A percentile compares a stretch with the other conserved stretches of the same genome.
Evolutionary conservation across 164 flowering plant genomes (phyloP).

Genomic region (Houttuynia cordata): DNA sequence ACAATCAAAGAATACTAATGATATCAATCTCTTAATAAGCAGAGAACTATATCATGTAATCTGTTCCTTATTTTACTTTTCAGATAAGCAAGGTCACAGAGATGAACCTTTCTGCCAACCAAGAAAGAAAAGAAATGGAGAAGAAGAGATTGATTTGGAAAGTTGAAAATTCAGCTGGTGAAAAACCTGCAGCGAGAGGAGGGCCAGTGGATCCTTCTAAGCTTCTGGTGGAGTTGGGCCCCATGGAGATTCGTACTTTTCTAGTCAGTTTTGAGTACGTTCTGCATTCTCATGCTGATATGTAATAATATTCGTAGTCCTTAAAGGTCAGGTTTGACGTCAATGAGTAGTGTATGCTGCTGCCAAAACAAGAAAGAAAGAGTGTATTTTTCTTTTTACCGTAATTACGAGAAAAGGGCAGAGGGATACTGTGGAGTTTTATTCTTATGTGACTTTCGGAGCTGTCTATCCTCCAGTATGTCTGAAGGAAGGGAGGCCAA

Average conservation of each 20-base stretch:
- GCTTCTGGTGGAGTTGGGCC: constrained; percentile 61
- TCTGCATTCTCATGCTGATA: neutral
- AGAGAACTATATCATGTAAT: too few species aligned
- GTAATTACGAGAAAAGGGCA: too few species aligned
- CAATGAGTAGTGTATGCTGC: too few species aligned
- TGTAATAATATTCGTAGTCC: neutral
- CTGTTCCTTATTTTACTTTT: neutral
- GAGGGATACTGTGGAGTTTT: too few species aligned
- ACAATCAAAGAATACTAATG: too few species aligned
- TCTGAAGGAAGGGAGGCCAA: too few species aligned
- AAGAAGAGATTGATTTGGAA: constrained; percentile 70
- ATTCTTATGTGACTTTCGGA: too few species aligned
- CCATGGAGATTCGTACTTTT: constrained; percentile 94
- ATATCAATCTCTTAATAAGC: too few species aligned
- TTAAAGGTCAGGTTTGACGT: too few species aligned
- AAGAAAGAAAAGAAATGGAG: constrained; percentile 76
- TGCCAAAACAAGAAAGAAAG: too few species aligned
- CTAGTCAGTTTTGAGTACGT: constrained; percentile 24
- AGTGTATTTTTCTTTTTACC: too few species aligned
- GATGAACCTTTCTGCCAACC: constrained; percentile 76
- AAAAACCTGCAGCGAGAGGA: constrained; percentile 39
- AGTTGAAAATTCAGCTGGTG: constrained; percentile 31
- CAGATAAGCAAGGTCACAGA: constrained; percentile 72
- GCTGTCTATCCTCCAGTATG: too few species aligned
- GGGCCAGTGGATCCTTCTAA: constrained; percentile 51